Percentiles rank a stretch among this genome's conserved stretches.
These are phyloP conservation scores for Suillus cothurnatus DNA, from an alignment of 768 basidiomycete genomes.

Conservation along the genomic window DNA sequence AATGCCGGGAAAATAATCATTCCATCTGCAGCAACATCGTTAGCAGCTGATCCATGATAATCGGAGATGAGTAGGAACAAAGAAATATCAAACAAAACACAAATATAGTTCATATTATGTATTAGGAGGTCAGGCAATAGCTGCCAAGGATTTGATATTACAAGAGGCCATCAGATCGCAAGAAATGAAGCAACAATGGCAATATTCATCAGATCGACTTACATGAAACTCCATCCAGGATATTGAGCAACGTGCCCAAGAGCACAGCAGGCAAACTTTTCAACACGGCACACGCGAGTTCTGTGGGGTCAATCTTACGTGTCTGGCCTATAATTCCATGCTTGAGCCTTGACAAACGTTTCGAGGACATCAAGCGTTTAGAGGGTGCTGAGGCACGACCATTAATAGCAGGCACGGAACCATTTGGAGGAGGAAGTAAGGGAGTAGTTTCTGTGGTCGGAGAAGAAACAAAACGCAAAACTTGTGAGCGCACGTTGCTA, in stretches of 20 bases:
- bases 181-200: not conserved
- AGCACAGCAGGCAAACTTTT: conserved; percentile 79
- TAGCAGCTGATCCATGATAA: conserved; percentile 1
- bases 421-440: not conserved
- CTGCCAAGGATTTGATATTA: no score
- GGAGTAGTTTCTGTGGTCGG: not conserved
- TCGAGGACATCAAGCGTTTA: not conserved
- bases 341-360: conserved; percentile 2
- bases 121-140: not conserved
- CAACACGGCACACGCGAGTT: conserved; percentile 20
- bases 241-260: conserved; percentile 82
- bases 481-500: not conserved
- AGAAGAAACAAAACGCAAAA: not conserved
- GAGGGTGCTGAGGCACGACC: not conserved
- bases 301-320: conserved; percentile 2
- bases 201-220: conserved; percentile 31
- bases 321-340: not conserved
- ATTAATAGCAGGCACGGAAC: not conserved
- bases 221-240: conserved; percentile 94
- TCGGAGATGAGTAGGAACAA: not conserved
- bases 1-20: conserved; percentile 95
- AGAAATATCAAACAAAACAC: not conserved
- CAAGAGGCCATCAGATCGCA: conserved; percentile 5
- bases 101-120: conserved; percentile 7
- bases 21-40: conserved; percentile 56